phyloP scores from a whole-genome alignment of 495 filamentous ascomycete genomes.

The Annulohypoxylon stygium region DNA sequence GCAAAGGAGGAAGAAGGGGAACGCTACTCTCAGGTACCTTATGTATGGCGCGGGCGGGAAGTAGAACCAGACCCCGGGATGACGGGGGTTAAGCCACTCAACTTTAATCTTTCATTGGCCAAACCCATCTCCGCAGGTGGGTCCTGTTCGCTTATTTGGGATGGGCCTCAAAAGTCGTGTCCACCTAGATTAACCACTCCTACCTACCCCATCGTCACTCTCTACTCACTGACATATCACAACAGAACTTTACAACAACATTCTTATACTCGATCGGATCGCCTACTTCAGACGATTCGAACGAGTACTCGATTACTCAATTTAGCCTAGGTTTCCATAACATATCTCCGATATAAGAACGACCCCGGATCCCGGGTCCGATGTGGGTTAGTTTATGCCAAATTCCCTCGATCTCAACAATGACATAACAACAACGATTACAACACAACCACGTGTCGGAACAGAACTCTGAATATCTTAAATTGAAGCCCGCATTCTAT shows the following conservation, averaged over 20 bases:
- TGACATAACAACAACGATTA: conserved; percentile 9
- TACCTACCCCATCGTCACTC: conserved; percentile 51
- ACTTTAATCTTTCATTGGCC: conserved; percentile 45
- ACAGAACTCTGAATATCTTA: conserved; percentile 11
- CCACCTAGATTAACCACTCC: conserved; percentile 51
- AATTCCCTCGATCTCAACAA: conserved; percentile 49
- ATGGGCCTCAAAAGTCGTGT: conserved; percentile 53
- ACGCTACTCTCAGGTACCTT: conserved; percentile 47
- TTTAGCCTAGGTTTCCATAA: neutral
- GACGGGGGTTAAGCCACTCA: conserved; percentile 47
- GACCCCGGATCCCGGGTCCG: conserved; percentile 10
- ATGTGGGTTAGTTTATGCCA: conserved; percentile 29
- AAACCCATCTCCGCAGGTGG: conserved; percentile 45
- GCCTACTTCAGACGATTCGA: conserved; percentile 44
- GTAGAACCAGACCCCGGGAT: conserved; percentile 50
- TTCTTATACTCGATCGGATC: conserved; percentile 61
- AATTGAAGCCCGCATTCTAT: conserved; percentile 23
- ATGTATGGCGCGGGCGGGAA: conserved; percentile 44
- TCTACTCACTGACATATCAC: conserved; percentile 36
- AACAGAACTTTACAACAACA: conserved; percentile 41
- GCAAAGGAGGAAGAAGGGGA: conserved; percentile 57
- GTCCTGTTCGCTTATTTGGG: conserved; percentile 50
- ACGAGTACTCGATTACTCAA: conserved; percentile 37
- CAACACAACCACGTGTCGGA: conserved; percentile 33
- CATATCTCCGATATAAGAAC: conserved; percentile 23